Conservation (phyloP, 2,329 filamentous ascomycete species). For the Fusarium continuum region DNA sequence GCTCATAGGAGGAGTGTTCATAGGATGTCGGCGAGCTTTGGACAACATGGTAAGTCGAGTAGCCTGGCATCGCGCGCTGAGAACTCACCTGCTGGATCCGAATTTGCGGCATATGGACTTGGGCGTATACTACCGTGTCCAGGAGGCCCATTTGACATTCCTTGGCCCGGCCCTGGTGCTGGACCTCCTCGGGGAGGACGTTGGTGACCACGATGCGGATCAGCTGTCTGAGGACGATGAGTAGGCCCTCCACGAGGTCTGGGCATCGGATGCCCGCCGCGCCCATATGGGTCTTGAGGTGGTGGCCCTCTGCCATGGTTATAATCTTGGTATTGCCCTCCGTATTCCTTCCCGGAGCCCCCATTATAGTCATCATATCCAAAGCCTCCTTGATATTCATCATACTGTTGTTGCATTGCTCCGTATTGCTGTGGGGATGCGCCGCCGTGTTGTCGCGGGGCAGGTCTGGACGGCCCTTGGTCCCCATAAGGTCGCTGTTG, state of each 20-base stretch:
- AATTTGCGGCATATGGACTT: constrained; percentile 52
- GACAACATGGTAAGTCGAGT: constrained; percentile 15
- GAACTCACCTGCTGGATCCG: constrained; percentile 55
- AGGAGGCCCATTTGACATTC: constrained; percentile 42
- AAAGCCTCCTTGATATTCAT: constrained; percentile 58
- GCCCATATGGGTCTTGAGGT: constrained; percentile 57
- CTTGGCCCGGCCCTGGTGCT: constrained; percentile 43
- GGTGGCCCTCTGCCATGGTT: constrained; percentile 56
- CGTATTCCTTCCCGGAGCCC: constrained; percentile 52
- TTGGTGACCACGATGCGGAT: constrained; percentile 49
- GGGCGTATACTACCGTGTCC: constrained; percentile 54
- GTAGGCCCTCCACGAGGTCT: constrained; percentile 57
- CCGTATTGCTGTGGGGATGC: constrained; percentile 50
- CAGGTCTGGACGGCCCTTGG: constrained; percentile 54
- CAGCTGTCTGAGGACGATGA: constrained; percentile 52
- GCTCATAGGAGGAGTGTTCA: constrained; percentile 45
- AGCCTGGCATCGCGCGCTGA: background rate
- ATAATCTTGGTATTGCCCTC: constrained; percentile 55
- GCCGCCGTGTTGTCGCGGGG: constrained; percentile 49
- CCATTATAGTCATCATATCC: constrained; percentile 57
- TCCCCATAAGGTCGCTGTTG: constrained; percentile 61
- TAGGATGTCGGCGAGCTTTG: constrained; percentile 46
- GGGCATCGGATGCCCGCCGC: constrained; percentile 54
- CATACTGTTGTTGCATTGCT: constrained; percentile 54
- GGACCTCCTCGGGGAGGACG: constrained; percentile 52